These are phyloP conservation scores for Alliaria petiolata DNA, from an alignment of 345 rosid genomes.

Conservation along the genomic window DNA sequence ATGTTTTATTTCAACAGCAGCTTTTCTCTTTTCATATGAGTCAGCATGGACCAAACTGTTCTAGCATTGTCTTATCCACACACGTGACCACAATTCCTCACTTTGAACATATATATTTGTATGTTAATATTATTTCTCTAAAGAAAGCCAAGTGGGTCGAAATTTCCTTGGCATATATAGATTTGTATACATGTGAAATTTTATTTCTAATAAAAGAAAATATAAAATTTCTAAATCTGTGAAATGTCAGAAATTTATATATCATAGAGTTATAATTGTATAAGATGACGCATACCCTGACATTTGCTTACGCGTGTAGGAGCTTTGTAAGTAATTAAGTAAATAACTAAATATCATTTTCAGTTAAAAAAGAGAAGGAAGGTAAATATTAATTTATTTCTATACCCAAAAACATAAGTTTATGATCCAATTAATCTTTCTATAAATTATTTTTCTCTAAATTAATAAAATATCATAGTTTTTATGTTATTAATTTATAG, in stretches of 20 bases:
- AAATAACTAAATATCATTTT: not conserved
- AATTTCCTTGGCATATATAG: not conserved
- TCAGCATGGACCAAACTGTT: slow-evolving; percentile 34
- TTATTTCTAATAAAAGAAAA: not conserved
- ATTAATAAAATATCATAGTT: no score
- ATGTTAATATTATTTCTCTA: not conserved
- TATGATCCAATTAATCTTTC: no score
- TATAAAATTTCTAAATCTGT: slow-evolving; percentile 1
- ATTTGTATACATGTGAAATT: not conserved
- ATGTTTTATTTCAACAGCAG: slow-evolving; percentile 4
- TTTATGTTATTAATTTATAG: no score
- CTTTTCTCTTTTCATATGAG: slow-evolving; percentile 17
- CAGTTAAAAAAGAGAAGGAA: not conserved
- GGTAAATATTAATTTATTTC: not conserved
- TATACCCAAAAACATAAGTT: no score
- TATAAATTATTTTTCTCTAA: no score
- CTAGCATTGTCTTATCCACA: slow-evolving; percentile 27
- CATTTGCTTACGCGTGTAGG: not conserved
- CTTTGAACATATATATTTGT: not conserved
- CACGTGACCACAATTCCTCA: slow-evolving; percentile 28
- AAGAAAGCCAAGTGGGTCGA: slow-evolving; percentile 13
- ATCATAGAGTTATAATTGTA: not conserved
- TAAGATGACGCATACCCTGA: not conserved
- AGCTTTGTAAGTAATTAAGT: not conserved
- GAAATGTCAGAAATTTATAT: not conserved